Evolutionary conservation across 345 rosid genomes (phyloP).

Genomic region (Corchorus capsularis): DNA sequence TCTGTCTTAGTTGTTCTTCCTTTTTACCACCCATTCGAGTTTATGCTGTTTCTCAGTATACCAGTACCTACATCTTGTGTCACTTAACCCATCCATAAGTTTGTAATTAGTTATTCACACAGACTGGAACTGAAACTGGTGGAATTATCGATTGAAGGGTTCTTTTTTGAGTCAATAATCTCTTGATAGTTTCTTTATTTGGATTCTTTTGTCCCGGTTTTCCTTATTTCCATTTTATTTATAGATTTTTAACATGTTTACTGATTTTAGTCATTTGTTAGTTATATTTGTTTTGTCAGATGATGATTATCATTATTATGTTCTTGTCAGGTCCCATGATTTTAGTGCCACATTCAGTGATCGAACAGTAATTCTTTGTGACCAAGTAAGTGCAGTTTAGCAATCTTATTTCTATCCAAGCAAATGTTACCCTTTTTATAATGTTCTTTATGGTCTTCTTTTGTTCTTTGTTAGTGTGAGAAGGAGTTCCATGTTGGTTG

Average conservation of each 20-base stretch:
- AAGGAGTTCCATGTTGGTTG: slow-evolving; percentile 97
- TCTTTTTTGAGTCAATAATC: not conserved
- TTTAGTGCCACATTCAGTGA: slow-evolving; percentile 77
- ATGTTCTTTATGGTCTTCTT: slow-evolving; percentile 26
- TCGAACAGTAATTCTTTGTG: slow-evolving; percentile 87
- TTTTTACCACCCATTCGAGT: not conserved
- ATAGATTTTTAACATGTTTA: slow-evolving; percentile 6
- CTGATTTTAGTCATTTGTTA: not conserved
- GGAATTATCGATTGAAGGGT: not conserved
- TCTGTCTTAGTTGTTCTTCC: not conserved
- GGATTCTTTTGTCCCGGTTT: not conserved
- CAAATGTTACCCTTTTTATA: not conserved
- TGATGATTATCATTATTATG: not conserved
- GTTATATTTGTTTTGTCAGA: slow-evolving; percentile 10
- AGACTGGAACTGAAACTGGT: not conserved
- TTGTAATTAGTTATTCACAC: not conserved
- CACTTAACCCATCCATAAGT: not conserved
- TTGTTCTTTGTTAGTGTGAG: slow-evolving; percentile 69
- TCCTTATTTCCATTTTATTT: not conserved
- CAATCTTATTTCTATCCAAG: slow-evolving; percentile 8
- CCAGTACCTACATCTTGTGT: not conserved
- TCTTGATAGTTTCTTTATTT: not conserved
- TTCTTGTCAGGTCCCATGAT: slow-evolving; percentile 65
- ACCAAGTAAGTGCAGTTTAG: slow-evolving; percentile 63
- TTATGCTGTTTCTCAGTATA: not conserved